phyloP scores from a whole-genome alignment of 805 yeast genomes.

The Pichia manshurica region DNA sequence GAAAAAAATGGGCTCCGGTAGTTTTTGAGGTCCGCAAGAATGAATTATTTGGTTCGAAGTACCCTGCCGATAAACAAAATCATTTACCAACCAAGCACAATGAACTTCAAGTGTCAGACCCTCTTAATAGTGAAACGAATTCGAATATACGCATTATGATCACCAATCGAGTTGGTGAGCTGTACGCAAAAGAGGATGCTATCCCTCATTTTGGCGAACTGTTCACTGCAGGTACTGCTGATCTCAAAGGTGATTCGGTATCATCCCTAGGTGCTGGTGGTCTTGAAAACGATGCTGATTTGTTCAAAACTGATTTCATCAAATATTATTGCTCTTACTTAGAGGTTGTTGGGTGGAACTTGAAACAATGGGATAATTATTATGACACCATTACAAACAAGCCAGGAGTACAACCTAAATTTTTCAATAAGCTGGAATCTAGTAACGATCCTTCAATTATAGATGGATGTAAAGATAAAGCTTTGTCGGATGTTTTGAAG shows the following conservation, averaged over 20 bases:
- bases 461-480: conserved; percentile 11
- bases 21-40: conserved; percentile 77
- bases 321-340: conserved; percentile 59
- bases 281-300: conserved; percentile 21
- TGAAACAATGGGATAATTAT: conserved; percentile 79
- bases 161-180: conserved; percentile 78
- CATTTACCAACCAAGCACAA: neutral
- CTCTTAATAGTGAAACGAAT: neutral
- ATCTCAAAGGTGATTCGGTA: neutral
- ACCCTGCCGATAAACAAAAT: conserved; percentile 24
- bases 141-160: conserved; percentile 56
- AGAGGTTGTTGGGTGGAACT: conserved; percentile 62
- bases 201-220: conserved; percentile 91
- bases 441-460: neutral
- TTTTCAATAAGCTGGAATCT: conserved; percentile 26
- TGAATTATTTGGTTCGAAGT: conserved; percentile 26
- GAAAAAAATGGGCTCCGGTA: conserved; percentile 89
- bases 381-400: conserved; percentile 28
- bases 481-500: conserved; percentile 15
- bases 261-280: neutral
- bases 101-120: neutral
- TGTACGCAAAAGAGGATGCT: conserved; percentile 68
- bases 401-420: conserved; percentile 1
- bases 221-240: conserved; percentile 34
- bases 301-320: conserved; percentile 22